phyloP scores from a whole-genome alignment of 2,329 filamentous ascomycete species.

The Biscogniauxia mediterranea region DNA sequence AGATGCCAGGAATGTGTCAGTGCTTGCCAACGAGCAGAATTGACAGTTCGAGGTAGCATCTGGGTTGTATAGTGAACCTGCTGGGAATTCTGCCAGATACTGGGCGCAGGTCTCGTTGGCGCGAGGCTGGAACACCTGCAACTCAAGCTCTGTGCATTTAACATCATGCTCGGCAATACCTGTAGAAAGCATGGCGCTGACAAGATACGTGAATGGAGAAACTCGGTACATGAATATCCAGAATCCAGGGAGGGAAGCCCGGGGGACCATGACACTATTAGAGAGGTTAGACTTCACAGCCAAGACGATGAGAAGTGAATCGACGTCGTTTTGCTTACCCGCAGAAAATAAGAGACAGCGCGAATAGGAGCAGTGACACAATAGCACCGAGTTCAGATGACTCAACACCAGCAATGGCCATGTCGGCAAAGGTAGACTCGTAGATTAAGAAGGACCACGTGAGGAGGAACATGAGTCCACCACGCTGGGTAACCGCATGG shows the following conservation, averaged over 20 bases:
- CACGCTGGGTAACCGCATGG: conserved; percentile 4
- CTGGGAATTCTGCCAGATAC: neutral
- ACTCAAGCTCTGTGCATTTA: neutral
- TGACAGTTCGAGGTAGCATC: neutral
- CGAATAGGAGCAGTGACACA: conserved; percentile 4
- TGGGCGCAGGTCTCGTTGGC: neutral
- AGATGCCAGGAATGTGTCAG: neutral
- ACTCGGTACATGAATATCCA: conserved; percentile 17
- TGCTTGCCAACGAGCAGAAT: neutral
- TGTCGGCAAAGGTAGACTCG: conserved; percentile 9
- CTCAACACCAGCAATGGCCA: conserved; percentile 1
- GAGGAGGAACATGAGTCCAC: conserved; percentile 5
- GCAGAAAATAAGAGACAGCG: conserved; percentile 12
- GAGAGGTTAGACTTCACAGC: neutral
- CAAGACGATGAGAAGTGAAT: too few species aligned
- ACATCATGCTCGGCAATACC: neutral
- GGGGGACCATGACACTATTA: conserved; percentile 4
- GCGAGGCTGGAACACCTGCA: too few species aligned
- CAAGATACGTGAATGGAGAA: conserved; percentile 14
- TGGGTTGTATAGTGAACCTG: too few species aligned
- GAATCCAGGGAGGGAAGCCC: conserved; percentile 10
- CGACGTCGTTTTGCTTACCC: conserved; percentile 6
- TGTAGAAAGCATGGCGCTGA: neutral
- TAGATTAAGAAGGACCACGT: conserved; percentile 8
- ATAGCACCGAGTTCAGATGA: conserved; percentile 2